Evolutionary conservation across 2,329 filamentous ascomycete species (phyloP), one percentile per base, ranked within the genome.

Genomic region (Byssothecium circinans): DNA sequence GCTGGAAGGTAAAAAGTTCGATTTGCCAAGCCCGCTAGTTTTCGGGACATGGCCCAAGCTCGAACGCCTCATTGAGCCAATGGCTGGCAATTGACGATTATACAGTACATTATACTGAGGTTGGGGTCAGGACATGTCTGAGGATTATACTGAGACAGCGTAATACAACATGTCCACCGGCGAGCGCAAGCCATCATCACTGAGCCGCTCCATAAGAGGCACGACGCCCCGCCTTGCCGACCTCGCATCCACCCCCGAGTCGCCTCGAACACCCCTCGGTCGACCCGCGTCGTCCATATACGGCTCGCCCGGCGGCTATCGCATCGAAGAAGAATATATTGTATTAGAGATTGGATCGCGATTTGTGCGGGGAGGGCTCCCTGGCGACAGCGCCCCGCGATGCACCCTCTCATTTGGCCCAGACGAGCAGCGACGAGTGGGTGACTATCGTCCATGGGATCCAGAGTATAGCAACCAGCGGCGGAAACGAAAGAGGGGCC

Each of bases 271-370:
- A 43, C 68, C 68, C 76, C 83, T 56, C 81, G 83, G 50, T 72
- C 83, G 61, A 69, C 88, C 57, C 78, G 85, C 62, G 75, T 86
- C 61, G 56, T 78, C 78, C 17, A 75, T 78, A 42, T 82, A 79
- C 55, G 80, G 80, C 23, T 85, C 83, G 4, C 81, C 82, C 2
- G 75, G 79, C 37, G 75, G 75, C 25, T 83, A 80, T 53, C 81
- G 83, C 17, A 64, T 67, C 40, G 79, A 83, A 47, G 91, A 96
- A 61, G 94, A 99, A 63, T 94, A 96, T 57, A 78, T 86, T 6
- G 81, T 99, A 34, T 77, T 96, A 42, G 91, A 97, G 68, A 69
- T 97, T 29, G 91, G 91, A 1, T 82, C 88, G 8, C 83, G 92
- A 18, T 87, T 84, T 70, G 70, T 97, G 20, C 84, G 87, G 36